A percentile compares a stretch with the other conserved stretches of the same genome.
Conservation (phyloP, 163 green algal genomes). For the Chlorella variabilis region DNA sequence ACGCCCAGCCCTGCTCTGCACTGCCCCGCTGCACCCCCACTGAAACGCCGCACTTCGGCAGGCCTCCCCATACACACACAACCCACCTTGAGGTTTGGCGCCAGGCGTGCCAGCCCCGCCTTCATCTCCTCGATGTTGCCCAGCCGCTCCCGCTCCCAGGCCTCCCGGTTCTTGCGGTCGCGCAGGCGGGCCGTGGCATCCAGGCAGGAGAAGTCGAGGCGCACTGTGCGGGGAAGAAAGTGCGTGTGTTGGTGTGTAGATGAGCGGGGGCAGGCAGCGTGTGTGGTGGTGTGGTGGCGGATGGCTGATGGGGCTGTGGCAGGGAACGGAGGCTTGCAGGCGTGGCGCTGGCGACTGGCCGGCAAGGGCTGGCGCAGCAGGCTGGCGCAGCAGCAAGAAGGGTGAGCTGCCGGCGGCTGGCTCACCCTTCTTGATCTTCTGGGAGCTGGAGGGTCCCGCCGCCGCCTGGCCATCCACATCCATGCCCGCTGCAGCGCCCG, state of each 20-base stretch:
- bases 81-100: constrained; percentile 90
- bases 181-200: constrained; percentile 23
- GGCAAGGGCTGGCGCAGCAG: too few relatives aligned
- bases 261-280: too few relatives aligned
- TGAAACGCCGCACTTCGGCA: too few relatives aligned
- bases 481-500: constrained; percentile 27
- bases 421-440: constrained; percentile 6
- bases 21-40: too few relatives aligned
- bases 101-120: constrained; percentile 65
- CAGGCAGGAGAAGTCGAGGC: constrained; percentile 53
- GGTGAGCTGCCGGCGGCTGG: too few relatives aligned
- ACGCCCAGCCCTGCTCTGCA: too few relatives aligned
- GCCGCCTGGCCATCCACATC: constrained; percentile 24
- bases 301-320: too few relatives aligned
- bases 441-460: background rate
- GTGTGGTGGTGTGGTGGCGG: too few relatives aligned
- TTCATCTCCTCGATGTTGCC: constrained; percentile 47
- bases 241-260: background rate
- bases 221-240: background rate
- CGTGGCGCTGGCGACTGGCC: too few relatives aligned
- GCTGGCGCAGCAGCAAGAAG: background rate
- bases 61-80: background rate
- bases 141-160: constrained; percentile 25
- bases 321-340: too few relatives aligned
- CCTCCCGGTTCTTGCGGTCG: constrained; percentile 10